These are phyloP conservation scores for Mortierella sp. DNA, from an alignment of 371 early-diverging fungal genomes.

Conservation along the genomic window DNA sequence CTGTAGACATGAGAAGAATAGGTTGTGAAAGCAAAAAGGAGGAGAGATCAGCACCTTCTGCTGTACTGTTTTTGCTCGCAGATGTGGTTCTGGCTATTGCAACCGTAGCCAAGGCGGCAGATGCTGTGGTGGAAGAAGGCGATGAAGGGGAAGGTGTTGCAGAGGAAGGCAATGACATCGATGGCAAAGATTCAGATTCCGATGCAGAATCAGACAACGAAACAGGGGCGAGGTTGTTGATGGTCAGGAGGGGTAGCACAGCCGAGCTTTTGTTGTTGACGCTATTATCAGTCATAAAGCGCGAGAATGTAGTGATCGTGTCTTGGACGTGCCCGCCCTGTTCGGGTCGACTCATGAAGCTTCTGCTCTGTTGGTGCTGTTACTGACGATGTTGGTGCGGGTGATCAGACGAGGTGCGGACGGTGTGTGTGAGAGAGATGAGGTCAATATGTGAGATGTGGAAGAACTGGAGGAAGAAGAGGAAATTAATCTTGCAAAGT, in stretches of 20 bases:
- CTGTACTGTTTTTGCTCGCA: neutral
- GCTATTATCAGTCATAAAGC: slow-evolving; percentile 12
- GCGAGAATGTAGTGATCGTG: slow-evolving; percentile 26
- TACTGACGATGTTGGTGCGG: slow-evolving; percentile 1
- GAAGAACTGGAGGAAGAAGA: neutral
- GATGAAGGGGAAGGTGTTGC: slow-evolving; percentile 1
- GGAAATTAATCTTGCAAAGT: neutral
- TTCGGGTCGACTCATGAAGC: slow-evolving; percentile 21
- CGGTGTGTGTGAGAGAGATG: neutral
- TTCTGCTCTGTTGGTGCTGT: neutral
- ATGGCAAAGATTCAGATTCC: neutral
- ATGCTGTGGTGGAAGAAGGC: neutral
- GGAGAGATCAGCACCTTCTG: neutral
- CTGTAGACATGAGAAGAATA: slow-evolving; percentile 15
- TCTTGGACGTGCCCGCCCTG: slow-evolving; percentile 36
- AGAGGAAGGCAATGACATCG: neutral
- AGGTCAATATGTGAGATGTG: neutral
- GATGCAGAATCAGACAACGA: slow-evolving; percentile 6
- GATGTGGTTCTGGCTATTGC: slow-evolving; percentile 5
- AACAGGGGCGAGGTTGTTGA: slow-evolving; percentile 3
- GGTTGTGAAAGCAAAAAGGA: slow-evolving; percentile 24
- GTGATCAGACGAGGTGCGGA: slow-evolving; percentile 5
- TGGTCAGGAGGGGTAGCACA: slow-evolving; percentile 21
- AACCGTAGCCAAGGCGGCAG: neutral
- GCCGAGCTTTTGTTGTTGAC: slow-evolving; percentile 10